Percentiles rank a stretch among this genome's conserved stretches.
phyloP scores from a whole-genome alignment of 371 early-diverging fungal genomes.

The Smittium mucronatum region DNA sequence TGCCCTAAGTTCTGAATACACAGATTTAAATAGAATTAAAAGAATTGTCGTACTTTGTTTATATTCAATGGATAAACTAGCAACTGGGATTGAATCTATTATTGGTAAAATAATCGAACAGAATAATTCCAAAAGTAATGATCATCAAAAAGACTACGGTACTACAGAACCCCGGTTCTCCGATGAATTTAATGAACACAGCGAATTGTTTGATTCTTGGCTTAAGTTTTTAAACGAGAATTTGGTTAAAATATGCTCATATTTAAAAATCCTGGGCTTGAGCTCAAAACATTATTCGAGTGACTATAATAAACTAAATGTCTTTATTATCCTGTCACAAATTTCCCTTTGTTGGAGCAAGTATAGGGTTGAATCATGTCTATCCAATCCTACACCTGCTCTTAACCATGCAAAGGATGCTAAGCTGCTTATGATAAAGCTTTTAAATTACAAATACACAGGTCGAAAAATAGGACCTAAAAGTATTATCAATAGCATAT shows the following conservation, averaged over 20 bases:
- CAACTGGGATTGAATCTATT: no score
- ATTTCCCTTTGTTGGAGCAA: background rate
- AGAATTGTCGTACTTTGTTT: no score
- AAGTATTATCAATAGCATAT: background rate
- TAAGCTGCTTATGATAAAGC: background rate
- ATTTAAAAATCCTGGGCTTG: background rate
- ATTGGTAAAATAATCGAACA: no score
- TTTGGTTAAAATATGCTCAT: background rate
- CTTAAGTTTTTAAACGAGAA: background rate
- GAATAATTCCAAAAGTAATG: no score
- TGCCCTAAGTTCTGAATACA: no score
- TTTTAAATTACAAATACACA: background rate
- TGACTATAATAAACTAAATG: background rate
- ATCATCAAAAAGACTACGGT: no score
- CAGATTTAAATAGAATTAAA: no score
- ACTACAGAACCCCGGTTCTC: no score
- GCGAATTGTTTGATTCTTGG: background rate
- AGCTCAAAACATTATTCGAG: background rate
- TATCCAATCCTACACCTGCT: background rate
- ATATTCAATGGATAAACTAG: no score
- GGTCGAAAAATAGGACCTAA: background rate
- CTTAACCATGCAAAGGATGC: background rate
- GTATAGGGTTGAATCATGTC: background rate
- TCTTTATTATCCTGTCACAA: background rate
- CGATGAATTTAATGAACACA: background rate